These are phyloP conservation scores for Apiospora saccharicola DNA, from an alignment of 2,329 filamentous ascomycete species.

Conservation along the genomic window DNA sequence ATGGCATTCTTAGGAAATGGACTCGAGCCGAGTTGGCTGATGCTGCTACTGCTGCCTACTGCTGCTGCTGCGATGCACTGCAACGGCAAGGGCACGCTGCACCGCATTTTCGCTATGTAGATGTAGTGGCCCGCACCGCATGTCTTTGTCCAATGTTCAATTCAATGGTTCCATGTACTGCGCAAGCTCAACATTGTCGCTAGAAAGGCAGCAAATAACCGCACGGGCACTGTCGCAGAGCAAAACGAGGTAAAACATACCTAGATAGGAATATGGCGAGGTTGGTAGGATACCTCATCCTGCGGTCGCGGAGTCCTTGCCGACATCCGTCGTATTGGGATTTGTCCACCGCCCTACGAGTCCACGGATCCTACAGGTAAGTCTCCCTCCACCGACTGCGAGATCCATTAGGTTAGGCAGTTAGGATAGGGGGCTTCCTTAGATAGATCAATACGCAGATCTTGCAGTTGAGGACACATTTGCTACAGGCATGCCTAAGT, in stretches of 20 bases:
- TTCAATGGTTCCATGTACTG: not conserved
- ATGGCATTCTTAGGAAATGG: slow-evolving; percentile 1
- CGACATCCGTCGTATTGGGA: not conserved
- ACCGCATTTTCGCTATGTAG: slow-evolving; percentile 5
- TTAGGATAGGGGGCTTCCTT: not conserved
- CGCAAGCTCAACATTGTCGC: slow-evolving; percentile 3
- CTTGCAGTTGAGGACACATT: not conserved
- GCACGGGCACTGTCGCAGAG: slow-evolving; percentile 16
- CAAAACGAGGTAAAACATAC: slow-evolving; percentile 18
- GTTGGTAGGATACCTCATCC: not conserved
- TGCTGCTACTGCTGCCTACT: not conserved
- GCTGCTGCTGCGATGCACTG: not conserved
- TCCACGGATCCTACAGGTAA: not conserved
- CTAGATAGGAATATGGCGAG: not conserved
- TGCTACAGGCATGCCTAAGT: not conserved
- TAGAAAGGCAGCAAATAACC: slow-evolving; percentile 5
- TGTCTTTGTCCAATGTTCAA: slow-evolving; percentile 16
- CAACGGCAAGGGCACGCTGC: not conserved
- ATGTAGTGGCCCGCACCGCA: slow-evolving; percentile 16
- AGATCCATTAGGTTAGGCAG: not conserved
- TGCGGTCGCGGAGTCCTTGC: slow-evolving; percentile 3
- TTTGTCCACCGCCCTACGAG: not conserved
- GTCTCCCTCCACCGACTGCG: not conserved
- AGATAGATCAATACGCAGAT: not conserved
- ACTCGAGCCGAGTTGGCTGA: not conserved